Percentiles rank a stretch among this genome's conserved stretches.
phyloP scores from a whole-genome alignment of 1,139 yeast genomes.

The Geotrichum bryndzae region DNA sequence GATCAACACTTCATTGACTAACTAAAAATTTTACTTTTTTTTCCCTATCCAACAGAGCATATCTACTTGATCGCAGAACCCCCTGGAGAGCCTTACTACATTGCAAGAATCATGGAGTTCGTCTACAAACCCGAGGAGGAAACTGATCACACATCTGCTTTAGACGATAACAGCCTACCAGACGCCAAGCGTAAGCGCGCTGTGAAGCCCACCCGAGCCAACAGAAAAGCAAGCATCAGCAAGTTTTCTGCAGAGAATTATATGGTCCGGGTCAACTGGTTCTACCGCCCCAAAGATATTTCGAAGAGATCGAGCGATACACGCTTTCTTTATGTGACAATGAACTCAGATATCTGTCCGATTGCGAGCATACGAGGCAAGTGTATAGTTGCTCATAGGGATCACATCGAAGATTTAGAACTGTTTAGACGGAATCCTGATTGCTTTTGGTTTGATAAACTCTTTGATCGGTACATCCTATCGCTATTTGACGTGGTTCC shows the following conservation, averaged over 20 bases:
- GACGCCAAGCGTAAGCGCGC: conserved; percentile 1
- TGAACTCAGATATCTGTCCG: conserved; percentile 85
- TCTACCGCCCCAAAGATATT: conserved; percentile 82
- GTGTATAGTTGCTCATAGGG: conserved; percentile 62
- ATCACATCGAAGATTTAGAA: conserved; percentile 57
- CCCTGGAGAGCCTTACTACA: conserved; percentile 89
- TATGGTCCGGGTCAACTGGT: conserved; percentile 79
- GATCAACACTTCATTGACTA: background rate
- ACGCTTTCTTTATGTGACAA: conserved; percentile 71
- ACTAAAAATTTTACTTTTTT: background rate
- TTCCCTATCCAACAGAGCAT: conserved; percentile 42
- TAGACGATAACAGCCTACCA: background rate
- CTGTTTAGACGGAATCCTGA: conserved; percentile 54
- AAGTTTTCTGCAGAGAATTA: conserved; percentile 44
- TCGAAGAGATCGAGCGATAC: conserved; percentile 64
- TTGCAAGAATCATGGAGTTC: conserved; percentile 81
- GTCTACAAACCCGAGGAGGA: conserved; percentile 30
- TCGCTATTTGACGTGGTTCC: conserved; percentile 68
- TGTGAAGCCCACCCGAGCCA: background rate
- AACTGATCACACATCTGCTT: background rate
- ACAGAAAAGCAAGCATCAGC: conserved; percentile 8
- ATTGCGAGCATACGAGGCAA: conserved; percentile 68
- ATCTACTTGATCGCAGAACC: conserved; percentile 89
- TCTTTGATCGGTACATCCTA: conserved; percentile 65
- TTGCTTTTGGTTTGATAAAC: conserved; percentile 75